These are phyloP conservation scores for Styphnolobium japonicum DNA, from an alignment of 306 rosid species.

Conservation along the genomic window DNA sequence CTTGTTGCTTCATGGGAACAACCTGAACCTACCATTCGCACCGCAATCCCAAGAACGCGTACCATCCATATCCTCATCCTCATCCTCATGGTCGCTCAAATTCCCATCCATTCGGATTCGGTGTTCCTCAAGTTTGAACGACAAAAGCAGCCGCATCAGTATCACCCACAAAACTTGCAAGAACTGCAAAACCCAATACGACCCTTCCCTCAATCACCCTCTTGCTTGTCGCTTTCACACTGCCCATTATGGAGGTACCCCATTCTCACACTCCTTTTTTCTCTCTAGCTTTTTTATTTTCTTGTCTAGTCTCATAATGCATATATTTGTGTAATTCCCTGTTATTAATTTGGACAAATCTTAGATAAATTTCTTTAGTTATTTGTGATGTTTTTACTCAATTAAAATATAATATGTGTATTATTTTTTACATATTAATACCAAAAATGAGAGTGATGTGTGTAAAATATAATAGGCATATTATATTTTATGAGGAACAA, in stretches of 20 bases:
- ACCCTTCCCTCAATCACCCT: slow-evolving; percentile 70
- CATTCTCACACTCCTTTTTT: not conserved
- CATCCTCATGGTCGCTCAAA: not conserved
- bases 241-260: slow-evolving; percentile 87
- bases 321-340: not conserved
- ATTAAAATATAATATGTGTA: too few species aligned
- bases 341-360: too few species aligned
- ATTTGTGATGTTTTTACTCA: too few species aligned
- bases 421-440: too few species aligned
- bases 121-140: slow-evolving; percentile 45
- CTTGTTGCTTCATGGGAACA: slow-evolving; percentile 16
- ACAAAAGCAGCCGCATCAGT: slow-evolving; percentile 24
- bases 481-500: too few species aligned
- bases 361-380: too few species aligned
- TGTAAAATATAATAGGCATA: too few species aligned
- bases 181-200: slow-evolving; percentile 83
- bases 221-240: slow-evolving; percentile 85
- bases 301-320: not conserved
- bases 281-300: not conserved
- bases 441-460: too few species aligned
- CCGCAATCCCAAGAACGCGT: slow-evolving; percentile 19
- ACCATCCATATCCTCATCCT: not conserved
- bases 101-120: slow-evolving; percentile 41
- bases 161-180: slow-evolving; percentile 67
- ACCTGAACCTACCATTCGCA: not conserved